Evolutionary conservation across 176 grass and related monocot genomes (phyloP).

Genomic region (Avena atlantica): DNA sequence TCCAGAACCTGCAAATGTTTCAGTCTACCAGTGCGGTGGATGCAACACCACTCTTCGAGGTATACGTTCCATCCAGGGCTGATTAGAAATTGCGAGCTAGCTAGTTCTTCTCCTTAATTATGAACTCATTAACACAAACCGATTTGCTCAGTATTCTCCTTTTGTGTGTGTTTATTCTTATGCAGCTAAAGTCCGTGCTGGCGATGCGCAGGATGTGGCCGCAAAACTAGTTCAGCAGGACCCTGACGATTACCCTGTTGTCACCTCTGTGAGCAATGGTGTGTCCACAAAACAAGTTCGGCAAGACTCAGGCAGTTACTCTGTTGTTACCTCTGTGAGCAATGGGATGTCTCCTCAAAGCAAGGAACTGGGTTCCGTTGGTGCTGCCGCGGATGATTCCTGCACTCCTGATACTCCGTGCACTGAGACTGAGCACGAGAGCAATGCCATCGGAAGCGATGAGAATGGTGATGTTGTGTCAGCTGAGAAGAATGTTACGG

Average conservation of each 20-base stretch:
- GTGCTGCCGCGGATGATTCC: background rate
- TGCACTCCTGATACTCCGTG: background rate
- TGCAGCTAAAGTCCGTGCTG: conserved; percentile 66
- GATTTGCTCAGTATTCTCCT: conserved; percentile 15
- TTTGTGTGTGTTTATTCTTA: background rate
- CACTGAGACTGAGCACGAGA: background rate
- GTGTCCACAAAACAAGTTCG: conserved; percentile 44
- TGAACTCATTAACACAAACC: background rate
- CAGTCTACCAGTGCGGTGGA: conserved; percentile 74
- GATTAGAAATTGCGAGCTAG: background rate
- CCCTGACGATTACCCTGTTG: conserved; percentile 16
- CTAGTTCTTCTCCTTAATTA: background rate
- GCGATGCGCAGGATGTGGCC: conserved; percentile 40
- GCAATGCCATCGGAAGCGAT: conserved; percentile 23
- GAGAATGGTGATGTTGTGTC: background rate
- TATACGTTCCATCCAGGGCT: conserved; percentile 50
- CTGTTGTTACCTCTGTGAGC: conserved; percentile 34
- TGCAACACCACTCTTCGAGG: conserved; percentile 75
- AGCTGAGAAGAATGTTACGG: conserved; percentile 16
- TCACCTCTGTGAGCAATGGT: conserved; percentile 22
- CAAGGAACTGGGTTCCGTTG: background rate
- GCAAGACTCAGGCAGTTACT: conserved; percentile 35
- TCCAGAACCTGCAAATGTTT: conserved; percentile 58
- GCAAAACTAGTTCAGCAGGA: conserved; percentile 44
- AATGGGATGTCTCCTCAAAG: conserved; percentile 30